Conservation (phyloP, 1,284 basidiomycete species). For the Boletus mariae region DNA sequence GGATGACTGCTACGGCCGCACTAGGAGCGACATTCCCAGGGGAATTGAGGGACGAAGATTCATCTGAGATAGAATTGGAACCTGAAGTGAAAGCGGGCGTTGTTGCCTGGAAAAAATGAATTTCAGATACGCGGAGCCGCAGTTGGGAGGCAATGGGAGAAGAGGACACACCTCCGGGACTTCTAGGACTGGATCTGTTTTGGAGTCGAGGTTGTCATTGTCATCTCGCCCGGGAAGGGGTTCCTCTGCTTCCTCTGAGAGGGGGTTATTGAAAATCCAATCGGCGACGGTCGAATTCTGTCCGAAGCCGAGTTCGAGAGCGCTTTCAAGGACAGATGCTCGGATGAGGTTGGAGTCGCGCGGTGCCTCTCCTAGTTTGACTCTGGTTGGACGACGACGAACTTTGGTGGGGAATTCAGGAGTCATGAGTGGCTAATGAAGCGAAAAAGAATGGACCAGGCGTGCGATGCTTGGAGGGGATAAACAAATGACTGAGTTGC, state of each 20-base stretch:
- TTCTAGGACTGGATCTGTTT: constrained; percentile 10
- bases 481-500: constrained; percentile 2
- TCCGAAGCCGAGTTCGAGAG: constrained; percentile 59
- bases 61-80: constrained; percentile 32
- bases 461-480: neutral
- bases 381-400: constrained; percentile 29
- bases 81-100: constrained; percentile 27
- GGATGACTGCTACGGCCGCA: constrained; percentile 14
- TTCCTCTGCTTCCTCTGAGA: constrained; percentile 51
- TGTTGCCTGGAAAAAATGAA: constrained; percentile 18
- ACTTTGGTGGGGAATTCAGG: constrained; percentile 13
- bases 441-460: constrained; percentile 13
- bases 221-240: constrained; percentile 1
- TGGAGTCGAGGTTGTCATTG: neutral
- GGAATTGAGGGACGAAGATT: constrained; percentile 30
- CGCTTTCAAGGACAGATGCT: constrained; percentile 68
- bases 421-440: constrained; percentile 18
- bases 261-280: constrained; percentile 63
- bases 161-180: constrained; percentile 18
- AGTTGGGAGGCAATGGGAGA: neutral
- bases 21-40: constrained; percentile 20
- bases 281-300: constrained; percentile 53
- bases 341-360: constrained; percentile 56
- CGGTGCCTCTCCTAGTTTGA: constrained; percentile 13
- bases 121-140: constrained; percentile 8